phyloP scores from a whole-genome alignment of 345 rosid genomes.

The Eucalyptus dawsonii region DNA sequence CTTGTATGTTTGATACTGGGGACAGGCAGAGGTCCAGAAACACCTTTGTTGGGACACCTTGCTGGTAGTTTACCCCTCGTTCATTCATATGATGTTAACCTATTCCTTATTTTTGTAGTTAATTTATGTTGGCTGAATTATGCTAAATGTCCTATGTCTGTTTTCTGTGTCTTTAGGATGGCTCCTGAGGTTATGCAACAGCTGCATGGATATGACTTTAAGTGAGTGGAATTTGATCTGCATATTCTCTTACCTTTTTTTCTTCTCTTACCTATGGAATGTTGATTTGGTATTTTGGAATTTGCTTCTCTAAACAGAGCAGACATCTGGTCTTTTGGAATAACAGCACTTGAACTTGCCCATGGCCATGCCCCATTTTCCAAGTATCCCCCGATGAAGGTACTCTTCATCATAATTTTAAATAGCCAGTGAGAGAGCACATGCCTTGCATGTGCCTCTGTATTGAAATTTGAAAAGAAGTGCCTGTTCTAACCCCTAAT shows the following conservation, averaged over 20 bases:
- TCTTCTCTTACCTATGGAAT: not conserved
- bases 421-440: not conserved
- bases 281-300: not conserved
- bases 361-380: slow-evolving; percentile 99
- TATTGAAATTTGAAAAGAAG: not conserved
- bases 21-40: slow-evolving; percentile 96
- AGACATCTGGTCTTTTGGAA: slow-evolving; percentile 97
- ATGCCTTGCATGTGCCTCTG: not conserved
- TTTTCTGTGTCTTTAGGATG: slow-evolving; percentile 54
- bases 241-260: not conserved
- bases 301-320: slow-evolving; percentile 51
- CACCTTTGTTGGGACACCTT: slow-evolving; percentile 98
- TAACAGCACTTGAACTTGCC: slow-evolving; percentile 97
- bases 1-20: slow-evolving; percentile 97
- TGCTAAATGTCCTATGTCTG: not conserved
- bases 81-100: not conserved
- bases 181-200: slow-evolving; percentile 99
- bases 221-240: slow-evolving; percentile 44
- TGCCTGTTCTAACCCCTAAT: not conserved
- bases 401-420: not conserved
- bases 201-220: slow-evolving; percentile 97
- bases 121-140: not conserved
- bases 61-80: slow-evolving; percentile 47
- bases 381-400: slow-evolving; percentile 99
- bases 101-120: not conserved